Percentiles rank a stretch among this genome's conserved stretches.
phyloP scores from a whole-genome alignment of 2,329 filamentous ascomycete genomes.

The Hansfordia pulvinata region DNA sequence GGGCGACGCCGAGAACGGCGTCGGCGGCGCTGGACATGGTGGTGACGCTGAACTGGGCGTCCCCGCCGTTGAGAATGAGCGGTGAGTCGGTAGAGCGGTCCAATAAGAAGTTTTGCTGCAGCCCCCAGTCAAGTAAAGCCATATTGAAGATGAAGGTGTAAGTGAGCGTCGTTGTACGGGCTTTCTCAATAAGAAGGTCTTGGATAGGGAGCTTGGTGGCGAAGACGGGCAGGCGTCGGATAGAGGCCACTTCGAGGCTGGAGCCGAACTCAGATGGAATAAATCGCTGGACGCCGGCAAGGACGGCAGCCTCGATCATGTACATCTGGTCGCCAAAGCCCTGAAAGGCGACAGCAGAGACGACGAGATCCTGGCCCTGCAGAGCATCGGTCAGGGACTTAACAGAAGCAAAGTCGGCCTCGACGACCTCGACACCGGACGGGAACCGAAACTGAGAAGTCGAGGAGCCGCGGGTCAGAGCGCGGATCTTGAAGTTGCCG shows the following conservation, averaged over 20 bases:
- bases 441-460: conserved; percentile 17
- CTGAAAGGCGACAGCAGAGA: conserved; percentile 25
- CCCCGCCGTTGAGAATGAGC: conserved; percentile 35
- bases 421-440: conserved; percentile 21
- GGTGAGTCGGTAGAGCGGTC: conserved; percentile 6
- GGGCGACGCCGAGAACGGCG: conserved; percentile 32
- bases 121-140: conserved; percentile 13
- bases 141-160: conserved; percentile 26
- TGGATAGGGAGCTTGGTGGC: conserved; percentile 6
- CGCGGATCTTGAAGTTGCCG: conserved; percentile 31
- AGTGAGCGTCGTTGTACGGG: conserved; percentile 5
- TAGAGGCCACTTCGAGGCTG: no score
- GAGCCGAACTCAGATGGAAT: conserved; percentile 34
- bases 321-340: conserved; percentile 26
- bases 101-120: conserved; percentile 7
- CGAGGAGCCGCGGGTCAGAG: conserved; percentile 32
- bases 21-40: conserved; percentile 30
- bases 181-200: conserved; percentile 9
- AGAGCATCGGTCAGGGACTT: conserved; percentile 25
- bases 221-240: no score
- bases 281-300: no score
- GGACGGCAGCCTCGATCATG: conserved; percentile 34
- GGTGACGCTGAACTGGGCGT: conserved; percentile 27
- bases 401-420: conserved; percentile 24
- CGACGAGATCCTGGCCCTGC: conserved; percentile 31